Base-by-base conservation (phyloP, 306 rosid species). In the Cicer pinnatifidum region DNA sequence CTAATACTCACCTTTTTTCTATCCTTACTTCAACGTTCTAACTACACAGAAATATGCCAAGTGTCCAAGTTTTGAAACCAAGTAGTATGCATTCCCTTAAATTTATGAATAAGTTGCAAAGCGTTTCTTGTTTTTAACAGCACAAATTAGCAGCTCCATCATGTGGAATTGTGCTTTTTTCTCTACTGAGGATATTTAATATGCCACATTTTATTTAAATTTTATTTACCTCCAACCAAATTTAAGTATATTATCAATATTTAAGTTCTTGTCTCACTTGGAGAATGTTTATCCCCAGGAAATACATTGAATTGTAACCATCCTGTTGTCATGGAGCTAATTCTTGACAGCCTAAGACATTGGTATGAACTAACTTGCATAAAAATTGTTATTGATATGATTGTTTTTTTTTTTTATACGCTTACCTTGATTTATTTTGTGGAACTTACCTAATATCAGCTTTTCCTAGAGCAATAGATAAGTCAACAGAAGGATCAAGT, bases 331-430 rank as follows among this genome's bases (percentile, higher is more conserved):
- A 88, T 89, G 97, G 96, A 88, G 80, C 91, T 94, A 66, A 76
- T 94, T 78, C 87, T 94, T 37, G 99, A 91, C 79, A 94, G 97
- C 90, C 87, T 94, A 81, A 88, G 96, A 84, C 99, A 91, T 86
- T 94, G 99, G 99, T 94, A 87, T 57, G 80, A 47, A 50, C 71
- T 53, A 28, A 17, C 43, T 75, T 28, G 13, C 7, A 16, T 19
- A 11, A 28, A 56, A 40, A 47, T 20, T 20, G 28, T n/a, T 37
- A 23, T 23, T 82, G 1, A 63, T 72, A 41, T 79, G 52, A 54
- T 74, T 84, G 68, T 3, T 28, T 69, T 50, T 65, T 50, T 6
- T 33, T 50, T 35, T 48, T 45, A 51, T 61, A 16, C 3, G 35
- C 35, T 28, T 61, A 45, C 58, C 37, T 77, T 23, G 37, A 40